Evolutionary conservation across 306 rosid genomes (phyloP).

Genomic region (Calophaca sinica): DNA sequence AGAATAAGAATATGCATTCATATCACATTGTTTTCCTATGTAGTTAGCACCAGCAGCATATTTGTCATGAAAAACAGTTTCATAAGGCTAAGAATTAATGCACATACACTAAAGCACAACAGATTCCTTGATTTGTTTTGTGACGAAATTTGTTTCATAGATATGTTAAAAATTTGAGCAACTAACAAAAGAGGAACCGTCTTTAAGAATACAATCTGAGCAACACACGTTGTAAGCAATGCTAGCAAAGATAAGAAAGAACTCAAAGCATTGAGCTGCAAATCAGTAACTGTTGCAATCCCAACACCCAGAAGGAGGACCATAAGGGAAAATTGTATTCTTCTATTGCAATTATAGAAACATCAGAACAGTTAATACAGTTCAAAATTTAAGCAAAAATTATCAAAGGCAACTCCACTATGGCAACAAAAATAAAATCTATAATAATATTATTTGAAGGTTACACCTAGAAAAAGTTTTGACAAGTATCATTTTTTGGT

Average conservation of each 20-base stretch:
- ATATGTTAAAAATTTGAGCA: neutral
- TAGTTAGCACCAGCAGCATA: neutral
- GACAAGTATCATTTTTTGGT: too few species aligned
- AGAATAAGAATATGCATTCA: constrained; percentile 22
- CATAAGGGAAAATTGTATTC: constrained; percentile 76
- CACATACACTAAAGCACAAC: constrained; percentile 1
- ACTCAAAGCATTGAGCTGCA: constrained; percentile 89
- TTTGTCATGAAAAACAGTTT: constrained; percentile 6
- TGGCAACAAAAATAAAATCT: neutral
- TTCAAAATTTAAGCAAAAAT: too few species aligned
- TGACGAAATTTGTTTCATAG: constrained; percentile 7
- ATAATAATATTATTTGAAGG: too few species aligned
- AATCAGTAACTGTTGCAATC: constrained; percentile 90
- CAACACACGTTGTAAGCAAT: constrained; percentile 88
- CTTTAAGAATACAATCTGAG: constrained; percentile 91
- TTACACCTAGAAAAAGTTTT: too few species aligned
- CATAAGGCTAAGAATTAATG: neutral
- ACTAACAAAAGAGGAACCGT: constrained; percentile 11
- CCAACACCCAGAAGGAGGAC: constrained; percentile 92
- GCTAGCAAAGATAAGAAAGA: constrained; percentile 85
- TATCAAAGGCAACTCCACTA: neutral
- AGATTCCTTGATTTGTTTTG: constrained; percentile 9
- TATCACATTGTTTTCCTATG: neutral
- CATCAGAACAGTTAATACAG: constrained; percentile 39
- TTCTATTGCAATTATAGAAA: constrained; percentile 48